Conservation (phyloP, 1,139 yeast genomes). For the Zhuliangozyma blackwelliae region DNA sequence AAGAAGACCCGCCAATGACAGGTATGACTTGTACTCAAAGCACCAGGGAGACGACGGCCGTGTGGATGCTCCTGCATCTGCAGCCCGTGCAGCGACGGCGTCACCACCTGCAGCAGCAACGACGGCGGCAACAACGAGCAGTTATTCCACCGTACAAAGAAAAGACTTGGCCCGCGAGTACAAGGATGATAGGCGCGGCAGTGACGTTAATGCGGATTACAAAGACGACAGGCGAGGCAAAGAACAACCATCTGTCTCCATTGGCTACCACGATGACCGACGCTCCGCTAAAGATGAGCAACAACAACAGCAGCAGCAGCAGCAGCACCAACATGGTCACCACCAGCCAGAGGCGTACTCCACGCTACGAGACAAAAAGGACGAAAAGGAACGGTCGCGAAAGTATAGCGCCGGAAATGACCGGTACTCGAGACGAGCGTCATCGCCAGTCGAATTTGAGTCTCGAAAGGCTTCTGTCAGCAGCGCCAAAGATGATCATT, state of each 20-base stretch:
- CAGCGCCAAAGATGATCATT: background rate
- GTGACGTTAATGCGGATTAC: background rate
- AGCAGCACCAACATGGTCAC: background rate
- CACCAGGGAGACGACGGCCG: too few species aligned
- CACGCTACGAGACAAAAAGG: too few species aligned
- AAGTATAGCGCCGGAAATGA: too few species aligned
- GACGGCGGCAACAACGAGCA: background rate
- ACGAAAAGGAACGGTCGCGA: too few species aligned
- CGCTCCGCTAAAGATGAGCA: background rate
- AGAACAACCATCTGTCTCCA: background rate
- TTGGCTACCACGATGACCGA: constrained; percentile 1
- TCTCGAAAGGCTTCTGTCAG: too few species aligned
- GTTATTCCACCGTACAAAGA: background rate
- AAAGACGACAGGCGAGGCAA: constrained; percentile 1
- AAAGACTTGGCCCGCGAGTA: background rate
- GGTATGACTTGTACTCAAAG: constrained; percentile 5
- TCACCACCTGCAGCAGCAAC: too few species aligned
- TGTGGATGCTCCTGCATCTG: too few species aligned
- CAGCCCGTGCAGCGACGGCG: too few species aligned
- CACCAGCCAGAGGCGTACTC: background rate
- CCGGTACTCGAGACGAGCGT: too few species aligned
- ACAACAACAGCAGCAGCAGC: background rate
- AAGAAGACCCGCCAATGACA: constrained; percentile 8
- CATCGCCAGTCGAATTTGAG: too few species aligned
- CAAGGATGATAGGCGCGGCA: background rate